Evolutionary conservation across 2,329 filamentous ascomycete genomes (phyloP), one percentile per base, ranked within the genome.

Genomic region (Scopulariopsis brevicaulis): DNA sequence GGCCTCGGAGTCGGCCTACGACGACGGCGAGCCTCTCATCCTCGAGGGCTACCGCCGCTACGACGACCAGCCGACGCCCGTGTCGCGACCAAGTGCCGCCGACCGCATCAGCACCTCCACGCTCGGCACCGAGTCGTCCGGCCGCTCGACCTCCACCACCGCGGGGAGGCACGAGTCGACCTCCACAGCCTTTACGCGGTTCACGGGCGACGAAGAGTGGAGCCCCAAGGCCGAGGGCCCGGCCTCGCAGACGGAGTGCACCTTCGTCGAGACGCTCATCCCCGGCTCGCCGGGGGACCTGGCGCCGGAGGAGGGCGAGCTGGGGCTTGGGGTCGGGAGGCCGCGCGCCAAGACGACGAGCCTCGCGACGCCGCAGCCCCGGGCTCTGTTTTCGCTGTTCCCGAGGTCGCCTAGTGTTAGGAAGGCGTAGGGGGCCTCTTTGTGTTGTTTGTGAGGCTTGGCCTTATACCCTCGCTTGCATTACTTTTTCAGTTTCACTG

Each of bases 21-120:
- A 58, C 24, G 59, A 62, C 32, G 51, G 59, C 20, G 60, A 62
- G 15, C 54, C 60, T 14, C 56, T 62, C 25, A 62, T 60, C 25
- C 57, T 63, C 46, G 64, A 64, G 22, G 63, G 65, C 52, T 59
- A 58, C n/a, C 35, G 32, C 8, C 28, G 59, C 54, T 57, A 54
- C 35, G 54, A 58, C 50, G 60, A 66, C 59, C 66, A 66, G 34
- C 57, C 56, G 54, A 58, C 59, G 12, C 51, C 57, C 48, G 63
- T 63, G 58, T 66, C 62, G 55, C 73, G 75, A 61, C 72, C 69
- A 5, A 65, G 67, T 11, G 62, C 71, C 15, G 67, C 71, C 43
- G 68, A 77, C 58, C 77, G 80, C 18, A 75, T 73, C 24, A 83
- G 80, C 67, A 79, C 78, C 12, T 83, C 79, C 7, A 83, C 81